Evolutionary conservation across 345 rosid species (phyloP), one percentile per base, ranked within the genome.

Genomic region (Corchorus olitorius): DNA sequence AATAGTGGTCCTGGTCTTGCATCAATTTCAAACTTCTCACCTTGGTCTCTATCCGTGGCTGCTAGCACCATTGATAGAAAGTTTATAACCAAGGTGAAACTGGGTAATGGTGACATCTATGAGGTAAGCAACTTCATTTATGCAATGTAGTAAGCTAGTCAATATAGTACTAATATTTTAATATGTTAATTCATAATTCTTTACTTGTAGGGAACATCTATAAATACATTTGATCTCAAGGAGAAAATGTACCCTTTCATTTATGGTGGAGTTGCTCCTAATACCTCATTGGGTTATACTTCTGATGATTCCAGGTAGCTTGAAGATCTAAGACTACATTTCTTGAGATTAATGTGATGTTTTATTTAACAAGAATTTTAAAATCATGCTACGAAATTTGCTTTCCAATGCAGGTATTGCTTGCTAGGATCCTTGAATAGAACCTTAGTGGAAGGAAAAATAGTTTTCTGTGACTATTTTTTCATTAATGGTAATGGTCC

Each of bases 11-110:
- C 97, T 7, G 9, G 6, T 16, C 73, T 64, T 1, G 82, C 62
- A 19, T 80, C 97, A 0, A 87, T 93, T 4, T 69, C 79, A 10
- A 94, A 93, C 52, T 83, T 91, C 2, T 94, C 98, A 0, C 98
- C 98, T 0, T 94, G 97, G 98, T 83, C 93, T 17, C 17, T 93
- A 78, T 91, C 97, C 0, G 93, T 90, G 13, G 97, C 92, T 2
- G 97, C 97, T 49, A 87, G 82, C 59, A 83, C 84, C 59, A 72
- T 87, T 13, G 95, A 94, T 34, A 78, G 97, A 49, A 83, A 88
- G 82, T 93, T 91, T 16, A 69, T 45, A 50, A 86, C 97, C 2
- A 27, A 81, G 11, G 79, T 89, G 60, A 85, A 88, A 83, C 83
- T 94, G 6, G 92, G 96, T 13, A 84, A 88, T 75, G 92, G 94